phyloP scores from a whole-genome alignment of 2,329 filamentous ascomycete genomes.

The Escovopsis sp. region DNA sequence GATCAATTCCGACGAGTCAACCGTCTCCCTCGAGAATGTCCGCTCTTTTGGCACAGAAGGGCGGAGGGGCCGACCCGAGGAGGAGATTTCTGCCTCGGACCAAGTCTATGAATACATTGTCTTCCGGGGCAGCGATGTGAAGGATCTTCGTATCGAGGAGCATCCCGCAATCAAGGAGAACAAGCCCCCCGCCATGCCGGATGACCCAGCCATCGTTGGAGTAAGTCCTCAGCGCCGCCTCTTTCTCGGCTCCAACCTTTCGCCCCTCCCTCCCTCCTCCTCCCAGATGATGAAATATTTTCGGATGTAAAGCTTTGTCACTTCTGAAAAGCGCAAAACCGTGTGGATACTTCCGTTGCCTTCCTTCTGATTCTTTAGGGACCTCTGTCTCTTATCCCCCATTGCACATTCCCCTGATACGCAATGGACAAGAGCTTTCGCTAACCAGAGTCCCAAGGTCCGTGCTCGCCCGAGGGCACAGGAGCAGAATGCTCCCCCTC shows the following conservation, averaged over 20 bases:
- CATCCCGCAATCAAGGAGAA: conserved; percentile 59
- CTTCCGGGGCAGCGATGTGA: conserved; percentile 95
- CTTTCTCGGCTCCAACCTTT: neutral
- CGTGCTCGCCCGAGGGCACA: conserved; percentile 23
- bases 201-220: conserved; percentile 91
- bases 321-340: conserved; percentile 85
- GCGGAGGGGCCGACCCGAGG: conserved; percentile 59
- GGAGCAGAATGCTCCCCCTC: conserved; percentile 17
- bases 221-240: conserved; percentile 47
- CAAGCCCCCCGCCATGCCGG: conserved; percentile 63
- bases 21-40: conserved; percentile 94
- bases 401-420: neutral
- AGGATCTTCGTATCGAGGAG: conserved; percentile 89
- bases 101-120: conserved; percentile 97
- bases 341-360: conserved; percentile 99
- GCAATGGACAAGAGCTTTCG: neutral
- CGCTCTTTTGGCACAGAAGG: conserved; percentile 89
- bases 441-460: conserved; percentile 22
- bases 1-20: conserved; percentile 95
- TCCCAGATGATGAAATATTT: conserved; percentile 75
- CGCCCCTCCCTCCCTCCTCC: conserved; percentile 1
- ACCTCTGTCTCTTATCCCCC: neutral
- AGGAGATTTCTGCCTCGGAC: conserved; percentile 72
- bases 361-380: conserved; percentile 76
- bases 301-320: conserved; percentile 85